Base-by-base conservation (phyloP, 257 asterid genomes). In the Fraxinus anomala region DNA sequence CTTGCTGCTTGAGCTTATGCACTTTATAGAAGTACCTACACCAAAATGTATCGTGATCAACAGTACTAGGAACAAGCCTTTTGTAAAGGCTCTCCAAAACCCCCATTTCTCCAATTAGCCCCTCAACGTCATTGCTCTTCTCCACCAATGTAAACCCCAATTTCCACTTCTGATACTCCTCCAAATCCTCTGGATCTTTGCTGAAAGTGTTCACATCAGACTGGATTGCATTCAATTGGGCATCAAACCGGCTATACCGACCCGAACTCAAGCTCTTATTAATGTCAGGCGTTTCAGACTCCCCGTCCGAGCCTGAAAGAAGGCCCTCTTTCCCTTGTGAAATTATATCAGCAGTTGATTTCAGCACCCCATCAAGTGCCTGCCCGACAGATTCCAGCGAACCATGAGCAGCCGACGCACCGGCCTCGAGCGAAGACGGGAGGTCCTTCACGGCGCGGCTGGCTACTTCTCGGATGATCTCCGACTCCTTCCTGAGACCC, bases 381-480 rank as follows among this genome's bases (percentile, higher is more conserved):
- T 71, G 75, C 7, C 72, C 72, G 0, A 79, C 87, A 10, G 87
- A 72, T 66, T 77, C 94, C 39, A 89, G 78, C 14, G 89, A 90
- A 72, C 89, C 95, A 0, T 91, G 93, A 11, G 96, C 93, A 16
- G 87, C 92, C 21, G 94, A 85, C 7, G 93, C 86, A 6, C 96
- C 90, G 8, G 91, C 94, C 83, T 93, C 98, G 77, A 94, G 78
- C 73, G 97, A 89, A n/a, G 97, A 89, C n/a, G 98, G 98, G 63
- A 94, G 92, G 56, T 92, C 97, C 87, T 90, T 91, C 82, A 91
- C 97, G 44, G 97, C 97, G n/a, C 94, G 94, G 87, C 84, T 86
- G 3, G 98, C 97, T 0, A 83, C 89, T 72, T 92, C 98, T 12
- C 97, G 92, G 86, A 94, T 73, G 19, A 89, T 73, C n/a, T 84